These are phyloP conservation scores for Capsicum pubescens DNA, from an alignment of 257 asterid genomes.

Conservation along the genomic window DNA sequence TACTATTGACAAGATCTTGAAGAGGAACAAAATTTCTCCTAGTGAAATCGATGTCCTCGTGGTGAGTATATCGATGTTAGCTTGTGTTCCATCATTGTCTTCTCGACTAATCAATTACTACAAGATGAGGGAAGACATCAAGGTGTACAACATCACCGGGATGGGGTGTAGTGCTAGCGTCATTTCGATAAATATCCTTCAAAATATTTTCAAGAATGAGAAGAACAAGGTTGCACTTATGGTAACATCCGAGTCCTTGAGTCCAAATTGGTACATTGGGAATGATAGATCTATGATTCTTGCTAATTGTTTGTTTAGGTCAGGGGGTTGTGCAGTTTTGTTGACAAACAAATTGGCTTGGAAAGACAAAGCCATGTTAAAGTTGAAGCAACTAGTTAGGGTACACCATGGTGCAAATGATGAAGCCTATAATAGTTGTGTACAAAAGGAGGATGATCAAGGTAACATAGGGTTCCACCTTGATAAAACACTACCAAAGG, in stretches of 20 bases:
- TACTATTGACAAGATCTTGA: constrained; percentile 52
- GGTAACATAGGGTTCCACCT: constrained; percentile 72
- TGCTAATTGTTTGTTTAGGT: constrained; percentile 74
- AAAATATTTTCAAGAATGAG: constrained; percentile 50
- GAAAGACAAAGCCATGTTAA: constrained; percentile 56
- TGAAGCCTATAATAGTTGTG: constrained; percentile 70
- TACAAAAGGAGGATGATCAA: constrained; percentile 66
- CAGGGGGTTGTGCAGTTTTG: constrained; percentile 76
- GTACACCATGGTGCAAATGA: constrained; percentile 79
- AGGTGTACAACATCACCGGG: constrained; percentile 76
- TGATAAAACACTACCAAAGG: constrained; percentile 71
- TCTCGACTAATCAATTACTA: constrained; percentile 61
- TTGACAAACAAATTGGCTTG: constrained; percentile 58
- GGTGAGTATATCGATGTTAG: constrained; percentile 78
- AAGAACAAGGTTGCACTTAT: constrained; percentile 58
- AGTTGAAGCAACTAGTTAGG: constrained; percentile 62
- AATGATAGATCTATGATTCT: constrained; percentile 86
- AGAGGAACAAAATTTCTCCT: constrained; percentile 51
- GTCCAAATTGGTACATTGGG: constrained; percentile 80
- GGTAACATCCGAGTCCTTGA: constrained; percentile 76
- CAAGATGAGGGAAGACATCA: constrained; percentile 65
- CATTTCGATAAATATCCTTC: constrained; percentile 56
- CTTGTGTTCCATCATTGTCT: constrained; percentile 62
- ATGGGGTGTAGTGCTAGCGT: constrained; percentile 98
- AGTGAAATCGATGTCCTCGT: constrained; percentile 74